Evolutionary conservation across 148 eudicot species (phyloP), one percentile per base, ranked within the genome.

Genomic region (Polygonum aviculare): DNA sequence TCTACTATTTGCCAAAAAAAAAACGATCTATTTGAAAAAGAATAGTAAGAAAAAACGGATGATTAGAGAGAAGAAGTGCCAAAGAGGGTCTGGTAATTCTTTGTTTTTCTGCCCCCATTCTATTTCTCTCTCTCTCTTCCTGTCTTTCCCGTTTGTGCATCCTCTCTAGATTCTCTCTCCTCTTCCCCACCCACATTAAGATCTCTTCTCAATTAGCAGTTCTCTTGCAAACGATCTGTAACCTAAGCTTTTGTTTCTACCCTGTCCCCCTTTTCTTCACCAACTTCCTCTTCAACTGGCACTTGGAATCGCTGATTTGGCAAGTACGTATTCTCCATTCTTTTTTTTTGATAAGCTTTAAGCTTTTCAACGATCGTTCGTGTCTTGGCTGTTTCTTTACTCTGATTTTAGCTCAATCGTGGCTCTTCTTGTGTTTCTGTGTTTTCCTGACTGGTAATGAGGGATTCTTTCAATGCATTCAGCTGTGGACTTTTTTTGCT

Each of bases 101-200:
- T 31, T 65, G 70, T 67, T 41, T 67, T 67, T 67, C 38, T 38
- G 19, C 44, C 72, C 72, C 18, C 72, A 35, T 67, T 36, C 44
- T 67, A 12, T 67, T 67, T 36, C 44, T 67, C 16, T 67, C 18
- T 36, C 70, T 36, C 21, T 35, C 72, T 67, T 11, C 38, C 16
- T 62, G 69, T 62, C 69, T 62, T 62, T 62, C 69, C 69, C 69
- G 31, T 31, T 38, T 62, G 31, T 6, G 45, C 72, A 36, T 38
- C 44, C 72, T 67, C 72, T 63, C 69, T 63, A 63, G 69, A 63
- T 63, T 63, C 39, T 63, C 69, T 67, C 72, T 67, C 45, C 16
- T 67, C 45, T 16, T 36, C 31, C 31, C 31, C 72, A 35, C 72
- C 72, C 72, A 67, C 41, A 35, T 67, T 67, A 8, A 67, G 72